phyloP scores from a whole-genome alignment of 345 rosid genomes.

The Camelina laxa region DNA sequence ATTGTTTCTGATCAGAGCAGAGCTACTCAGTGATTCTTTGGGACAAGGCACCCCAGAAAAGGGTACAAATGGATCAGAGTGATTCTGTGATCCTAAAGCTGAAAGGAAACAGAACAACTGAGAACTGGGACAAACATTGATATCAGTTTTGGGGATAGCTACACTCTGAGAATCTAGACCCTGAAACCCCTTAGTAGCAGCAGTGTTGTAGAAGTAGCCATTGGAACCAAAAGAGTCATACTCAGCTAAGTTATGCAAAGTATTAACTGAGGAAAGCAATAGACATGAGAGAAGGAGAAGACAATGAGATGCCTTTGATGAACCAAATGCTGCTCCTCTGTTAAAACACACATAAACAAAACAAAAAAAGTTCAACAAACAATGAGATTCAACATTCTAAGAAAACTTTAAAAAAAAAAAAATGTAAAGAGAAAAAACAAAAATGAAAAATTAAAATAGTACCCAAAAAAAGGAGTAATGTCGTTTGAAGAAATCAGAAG shows the following conservation, averaged over 20 bases:
- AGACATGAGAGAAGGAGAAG: conserved; percentile 61
- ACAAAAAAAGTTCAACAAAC: neutral
- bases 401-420: conserved; percentile 10
- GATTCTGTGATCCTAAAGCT: conserved; percentile 47
- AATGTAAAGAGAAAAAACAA: neutral
- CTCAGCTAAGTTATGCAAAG: conserved; percentile 53
- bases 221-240: conserved; percentile 48
- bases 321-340: conserved; percentile 58
- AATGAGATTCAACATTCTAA: conserved; percentile 3
- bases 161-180: conserved; percentile 42
- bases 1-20: conserved; percentile 69
- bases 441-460: conserved; percentile 11
- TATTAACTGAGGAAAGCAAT: conserved; percentile 52
- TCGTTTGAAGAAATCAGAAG: conserved; percentile 36
- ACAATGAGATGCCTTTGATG: conserved; percentile 49
- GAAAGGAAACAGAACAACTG: conserved; percentile 73
- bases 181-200: conserved; percentile 38
- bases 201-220: conserved; percentile 39
- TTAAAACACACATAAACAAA: conserved; percentile 20
- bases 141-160: conserved; percentile 14
- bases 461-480: conserved; percentile 23
- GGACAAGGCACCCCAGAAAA: conserved; percentile 44
- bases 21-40: conserved; percentile 50
- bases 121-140: conserved; percentile 53
- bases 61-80: conserved; percentile 39